Evolutionary conservation across 2,329 filamentous ascomycete genomes (phyloP).

Genomic region (Aspergillus eucalypticola): DNA sequence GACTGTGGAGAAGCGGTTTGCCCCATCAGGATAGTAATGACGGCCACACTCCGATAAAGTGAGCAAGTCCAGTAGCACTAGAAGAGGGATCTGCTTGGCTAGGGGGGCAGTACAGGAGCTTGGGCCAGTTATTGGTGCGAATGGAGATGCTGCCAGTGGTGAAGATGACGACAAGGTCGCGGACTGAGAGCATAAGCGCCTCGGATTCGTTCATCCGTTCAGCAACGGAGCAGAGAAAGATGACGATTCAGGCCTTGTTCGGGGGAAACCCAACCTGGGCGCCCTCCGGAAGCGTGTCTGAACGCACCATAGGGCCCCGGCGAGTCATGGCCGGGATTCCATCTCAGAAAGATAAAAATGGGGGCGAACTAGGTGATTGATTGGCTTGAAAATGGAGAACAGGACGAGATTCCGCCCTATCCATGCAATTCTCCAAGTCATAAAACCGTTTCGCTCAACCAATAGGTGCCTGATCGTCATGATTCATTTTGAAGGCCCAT

Average conservation of each 20-base stretch:
- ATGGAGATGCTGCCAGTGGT: conserved; percentile 16
- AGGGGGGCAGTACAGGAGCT: conserved; percentile 30
- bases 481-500: conserved; percentile 17
- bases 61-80: conserved; percentile 12
- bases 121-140: conserved; percentile 31
- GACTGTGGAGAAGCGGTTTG: conserved; percentile 24
- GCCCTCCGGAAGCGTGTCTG: conserved; percentile 7
- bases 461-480: conserved; percentile 28
- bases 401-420: conserved; percentile 19
- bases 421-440: conserved; percentile 28
- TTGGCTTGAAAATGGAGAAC: conserved; percentile 26
- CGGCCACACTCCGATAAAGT: conserved; percentile 7
- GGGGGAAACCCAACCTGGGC: background rate
- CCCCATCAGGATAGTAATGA: background rate
- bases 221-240: conserved; percentile 12
- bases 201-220: conserved; percentile 5
- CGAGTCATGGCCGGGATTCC: conserved; percentile 28
- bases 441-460: conserved; percentile 23
- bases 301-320: conserved; percentile 12
- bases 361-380: conserved; percentile 33
- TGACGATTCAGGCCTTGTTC: conserved; percentile 8
- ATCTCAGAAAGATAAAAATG: conserved; percentile 31
- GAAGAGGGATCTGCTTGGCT: conserved; percentile 32
- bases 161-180: conserved; percentile 22
- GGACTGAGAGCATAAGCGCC: conserved; percentile 1